Percentiles rank a stretch among this genome's conserved stretches.
Evolutionary conservation across 306 rosid genomes (phyloP).

Genomic region (Sphenostylis stenocarpa): DNA sequence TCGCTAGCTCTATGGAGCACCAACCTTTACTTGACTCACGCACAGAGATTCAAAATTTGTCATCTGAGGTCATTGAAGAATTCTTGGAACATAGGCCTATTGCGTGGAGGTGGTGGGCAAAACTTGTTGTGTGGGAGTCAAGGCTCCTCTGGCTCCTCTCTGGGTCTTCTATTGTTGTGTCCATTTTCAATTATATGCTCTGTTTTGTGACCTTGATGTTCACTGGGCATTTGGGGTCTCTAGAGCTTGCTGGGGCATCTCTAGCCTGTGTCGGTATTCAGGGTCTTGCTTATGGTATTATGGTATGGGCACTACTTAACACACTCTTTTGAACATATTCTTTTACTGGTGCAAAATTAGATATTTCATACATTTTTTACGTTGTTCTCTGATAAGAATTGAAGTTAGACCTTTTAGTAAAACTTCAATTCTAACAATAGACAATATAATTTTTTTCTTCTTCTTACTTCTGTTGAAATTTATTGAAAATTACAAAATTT

Average conservation of each 20-base stretch:
- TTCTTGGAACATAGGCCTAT: conserved; percentile 40
- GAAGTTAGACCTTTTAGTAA: no score
- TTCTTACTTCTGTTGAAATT: no score
- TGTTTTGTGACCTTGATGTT: conserved; percentile 52
- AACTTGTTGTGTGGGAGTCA: conserved; percentile 71
- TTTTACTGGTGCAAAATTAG: no score
- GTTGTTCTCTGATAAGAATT: not conserved
- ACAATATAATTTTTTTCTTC: no score
- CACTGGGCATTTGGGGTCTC: conserved; percentile 65
- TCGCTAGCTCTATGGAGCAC: not conserved
- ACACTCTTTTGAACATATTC: not conserved
- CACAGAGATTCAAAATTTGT: conserved; percentile 35
- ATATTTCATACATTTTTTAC: not conserved
- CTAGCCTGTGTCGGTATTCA: conserved; percentile 74
- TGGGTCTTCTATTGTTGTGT: conserved; percentile 40
- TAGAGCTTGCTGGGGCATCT: conserved; percentile 76
- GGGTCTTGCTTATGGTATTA: conserved; percentile 79
- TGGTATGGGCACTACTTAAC: conserved; percentile 43
- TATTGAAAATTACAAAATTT: no score
- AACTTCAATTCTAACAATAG: no score
- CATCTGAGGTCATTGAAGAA: conserved; percentile 46
- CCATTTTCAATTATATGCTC: conserved; percentile 41
- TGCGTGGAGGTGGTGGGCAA: conserved; percentile 49
- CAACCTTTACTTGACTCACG: conserved; percentile 39
- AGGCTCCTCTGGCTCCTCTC: conserved; percentile 66